phyloP scores from a whole-genome alignment of 371 early-diverging fungal species.

The Rhizopus delemar region DNA sequence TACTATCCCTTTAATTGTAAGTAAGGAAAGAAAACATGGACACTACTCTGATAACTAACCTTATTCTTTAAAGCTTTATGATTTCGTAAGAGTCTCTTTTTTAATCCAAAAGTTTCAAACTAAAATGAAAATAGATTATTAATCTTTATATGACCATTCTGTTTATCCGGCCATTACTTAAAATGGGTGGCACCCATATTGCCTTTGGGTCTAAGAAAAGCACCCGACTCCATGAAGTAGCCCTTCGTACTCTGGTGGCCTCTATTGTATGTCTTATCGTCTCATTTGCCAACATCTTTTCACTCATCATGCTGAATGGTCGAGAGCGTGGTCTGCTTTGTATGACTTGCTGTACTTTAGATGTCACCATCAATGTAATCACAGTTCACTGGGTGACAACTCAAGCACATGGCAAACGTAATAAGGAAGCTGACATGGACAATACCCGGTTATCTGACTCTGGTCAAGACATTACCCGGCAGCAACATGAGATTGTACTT shows the following conservation, averaged over 20 bases:
- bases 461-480: neutral
- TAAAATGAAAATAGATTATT: conserved; percentile 27
- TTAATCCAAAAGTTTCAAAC: too few species aligned
- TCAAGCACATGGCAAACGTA: conserved; percentile 6
- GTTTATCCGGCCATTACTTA: conserved; percentile 47
- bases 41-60: neutral
- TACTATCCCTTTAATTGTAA: conserved; percentile 50
- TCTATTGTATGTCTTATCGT: conserved; percentile 49
- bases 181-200: conserved; percentile 7
- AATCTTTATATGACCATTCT: conserved; percentile 51
- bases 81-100: conserved; percentile 32
- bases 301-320: conserved; percentile 41
- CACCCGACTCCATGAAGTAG: conserved; percentile 46
- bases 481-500: neutral
- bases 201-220: conserved; percentile 15
- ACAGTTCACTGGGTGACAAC: conserved; percentile 56
- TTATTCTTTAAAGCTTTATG: conserved; percentile 29
- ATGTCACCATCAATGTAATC: conserved; percentile 59
- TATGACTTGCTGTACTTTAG: conserved; percentile 54
- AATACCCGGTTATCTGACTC: neutral
- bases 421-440: neutral
- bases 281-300: conserved; percentile 53
- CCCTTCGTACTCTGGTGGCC: conserved; percentile 50
- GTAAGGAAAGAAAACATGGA: neutral
- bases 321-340: conserved; percentile 56